Percentiles rank a stretch among this genome's conserved stretches.
phyloP scores from a whole-genome alignment of 257 asterid genomes.

The Solanum piurae region DNA sequence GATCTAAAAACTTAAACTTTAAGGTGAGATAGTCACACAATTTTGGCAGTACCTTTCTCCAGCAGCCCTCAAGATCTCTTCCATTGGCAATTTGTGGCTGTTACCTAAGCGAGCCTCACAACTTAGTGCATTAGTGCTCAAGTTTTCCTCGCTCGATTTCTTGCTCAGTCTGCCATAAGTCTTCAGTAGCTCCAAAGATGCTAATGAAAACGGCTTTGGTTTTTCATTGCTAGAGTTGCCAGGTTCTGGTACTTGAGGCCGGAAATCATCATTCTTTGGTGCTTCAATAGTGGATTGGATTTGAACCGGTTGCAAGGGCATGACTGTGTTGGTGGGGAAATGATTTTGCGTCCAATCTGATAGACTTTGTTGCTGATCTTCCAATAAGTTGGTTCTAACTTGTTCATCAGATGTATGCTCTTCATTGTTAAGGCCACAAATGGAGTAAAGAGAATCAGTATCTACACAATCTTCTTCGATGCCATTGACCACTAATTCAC shows the following conservation, averaged over 20 bases:
- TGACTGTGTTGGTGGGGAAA: background rate
- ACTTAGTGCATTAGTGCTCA: background rate
- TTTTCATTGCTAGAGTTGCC: constrained; percentile 9
- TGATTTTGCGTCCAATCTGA: background rate
- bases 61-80: constrained; percentile 40
- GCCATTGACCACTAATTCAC: background rate
- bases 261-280: background rate
- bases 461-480: background rate
- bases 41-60: constrained; percentile 25
- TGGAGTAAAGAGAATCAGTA: background rate
- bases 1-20: background rate
- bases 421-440: background rate
- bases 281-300: background rate
- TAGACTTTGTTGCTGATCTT: background rate
- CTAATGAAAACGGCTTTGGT: constrained; percentile 9
- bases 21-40: background rate
- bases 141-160: constrained; percentile 4
- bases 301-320: background rate
- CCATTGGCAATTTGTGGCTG: constrained; percentile 18
- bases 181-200: constrained; percentile 25
- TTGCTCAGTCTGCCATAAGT: constrained; percentile 18
- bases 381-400: background rate
- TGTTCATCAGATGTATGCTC: background rate
- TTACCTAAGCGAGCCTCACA: background rate
- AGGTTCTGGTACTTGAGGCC: background rate